Percentiles rank a stretch among this genome's conserved stretches.
Evolutionary conservation across 441 rosid species (phyloP).

Genomic region (Mallotus repandus): DNA sequence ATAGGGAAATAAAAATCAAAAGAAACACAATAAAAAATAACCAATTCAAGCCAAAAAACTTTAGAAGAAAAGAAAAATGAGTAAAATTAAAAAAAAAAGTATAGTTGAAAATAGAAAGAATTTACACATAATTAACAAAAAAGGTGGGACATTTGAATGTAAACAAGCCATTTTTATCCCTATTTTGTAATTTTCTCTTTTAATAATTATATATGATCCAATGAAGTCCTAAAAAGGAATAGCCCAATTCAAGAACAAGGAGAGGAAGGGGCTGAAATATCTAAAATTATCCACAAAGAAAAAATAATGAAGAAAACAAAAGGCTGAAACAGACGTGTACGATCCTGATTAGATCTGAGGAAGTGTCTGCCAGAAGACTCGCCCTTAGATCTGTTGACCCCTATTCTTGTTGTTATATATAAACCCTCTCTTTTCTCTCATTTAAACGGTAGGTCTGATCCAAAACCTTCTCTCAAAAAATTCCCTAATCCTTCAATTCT

Average conservation of each 20-base stretch:
- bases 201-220: too few species aligned
- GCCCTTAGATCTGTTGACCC: conserved; percentile 18
- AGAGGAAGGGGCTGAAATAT: not conserved
- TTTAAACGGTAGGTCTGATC: not conserved
- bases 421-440: not conserved
- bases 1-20: too few species aligned
- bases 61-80: too few species aligned
- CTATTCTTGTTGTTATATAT: not conserved
- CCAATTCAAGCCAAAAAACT: too few species aligned
- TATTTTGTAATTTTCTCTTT: too few species aligned
- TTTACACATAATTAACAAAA: too few species aligned
- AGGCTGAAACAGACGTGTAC: conserved; percentile 13
- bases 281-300: not conserved
- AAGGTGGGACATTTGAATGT: too few species aligned
- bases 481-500: not conserved
- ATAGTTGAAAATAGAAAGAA: too few species aligned
- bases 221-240: not conserved
- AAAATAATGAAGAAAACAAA: not conserved
- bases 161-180: too few species aligned
- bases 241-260: not conserved
- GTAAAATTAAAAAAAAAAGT: too few species aligned
- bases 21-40: too few species aligned
- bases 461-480: conserved; percentile 1
- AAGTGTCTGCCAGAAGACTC: conserved; percentile 10
- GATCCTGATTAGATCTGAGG: conserved; percentile 10